Percentiles rank a stretch among this genome's conserved stretches.
Evolutionary conservation across 352 stramenopile genomes (phyloP).

Genomic region (Pythium brachiatum): DNA sequence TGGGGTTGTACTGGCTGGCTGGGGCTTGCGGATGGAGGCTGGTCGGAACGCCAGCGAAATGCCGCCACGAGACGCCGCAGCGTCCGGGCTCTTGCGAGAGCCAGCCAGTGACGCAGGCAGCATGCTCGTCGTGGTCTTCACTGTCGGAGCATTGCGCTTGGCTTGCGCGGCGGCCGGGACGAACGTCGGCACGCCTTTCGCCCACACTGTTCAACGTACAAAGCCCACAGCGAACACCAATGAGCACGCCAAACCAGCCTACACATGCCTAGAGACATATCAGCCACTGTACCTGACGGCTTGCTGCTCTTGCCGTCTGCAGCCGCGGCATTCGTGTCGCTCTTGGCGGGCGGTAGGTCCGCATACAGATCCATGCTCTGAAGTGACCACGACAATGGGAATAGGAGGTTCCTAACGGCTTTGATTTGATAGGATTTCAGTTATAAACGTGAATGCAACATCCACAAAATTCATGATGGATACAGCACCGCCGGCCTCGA

Average conservation of each 20-base stretch:
- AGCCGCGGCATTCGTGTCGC: constrained; percentile 45
- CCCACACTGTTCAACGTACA: constrained; percentile 45
- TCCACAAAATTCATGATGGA: not conserved
- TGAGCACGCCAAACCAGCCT: not conserved
- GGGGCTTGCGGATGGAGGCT: constrained; percentile 46
- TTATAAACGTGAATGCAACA: not conserved
- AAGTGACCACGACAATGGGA: not conserved
- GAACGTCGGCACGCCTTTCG: constrained; percentile 21
- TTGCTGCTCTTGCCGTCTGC: constrained; percentile 49
- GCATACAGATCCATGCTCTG: constrained; percentile 73
- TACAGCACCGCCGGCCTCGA: not conserved
- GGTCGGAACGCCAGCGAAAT: constrained; percentile 62
- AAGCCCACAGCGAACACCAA: too few relatives aligned
- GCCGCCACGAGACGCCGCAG: constrained; percentile 3
- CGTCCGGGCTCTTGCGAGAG: constrained; percentile 39
- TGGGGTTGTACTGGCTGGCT: not conserved
- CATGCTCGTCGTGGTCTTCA: constrained; percentile 42
- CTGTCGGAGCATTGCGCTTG: not conserved
- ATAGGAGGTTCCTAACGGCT: constrained; percentile 8
- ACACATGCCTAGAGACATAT: not conserved
- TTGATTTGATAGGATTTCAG: not conserved
- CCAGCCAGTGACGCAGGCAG: constrained; percentile 42
- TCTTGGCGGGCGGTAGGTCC: constrained; percentile 68
- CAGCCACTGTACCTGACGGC: constrained; percentile 4
- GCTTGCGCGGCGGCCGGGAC: not conserved